A percentile compares a stretch with the other conserved stretches of the same genome.
Conservation (phyloP, 805 yeast genomes). For the Saccharomycopsis malanga region DNA sequence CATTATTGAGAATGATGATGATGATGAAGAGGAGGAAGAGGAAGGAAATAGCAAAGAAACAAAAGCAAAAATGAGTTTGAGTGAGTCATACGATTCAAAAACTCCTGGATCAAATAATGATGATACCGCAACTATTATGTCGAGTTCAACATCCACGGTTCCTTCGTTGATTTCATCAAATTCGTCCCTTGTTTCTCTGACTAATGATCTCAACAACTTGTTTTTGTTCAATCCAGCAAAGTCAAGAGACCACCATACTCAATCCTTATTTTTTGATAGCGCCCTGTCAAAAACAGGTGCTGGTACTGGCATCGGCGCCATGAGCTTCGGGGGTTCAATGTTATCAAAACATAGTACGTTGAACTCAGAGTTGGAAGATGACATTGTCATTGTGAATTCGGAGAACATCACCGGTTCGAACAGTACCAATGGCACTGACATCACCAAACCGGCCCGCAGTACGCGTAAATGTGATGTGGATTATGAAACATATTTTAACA, state of each 20-base stretch:
- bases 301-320: background rate
- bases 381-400: background rate
- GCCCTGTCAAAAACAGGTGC: too few species aligned
- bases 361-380: slow-evolving; percentile 7
- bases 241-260: background rate
- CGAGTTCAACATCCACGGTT: background rate
- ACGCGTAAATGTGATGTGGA: background rate
- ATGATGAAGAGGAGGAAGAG: slow-evolving; percentile 5
- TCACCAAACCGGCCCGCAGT: background rate
- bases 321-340: slow-evolving; percentile 1
- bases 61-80: background rate
- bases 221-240: slow-evolving; percentile 2
- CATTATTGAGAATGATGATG: slow-evolving; percentile 5
- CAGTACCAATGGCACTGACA: background rate
- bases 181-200: slow-evolving; percentile 3
- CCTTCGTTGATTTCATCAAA: slow-evolving; percentile 10
- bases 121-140: background rate
- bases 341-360: slow-evolving; percentile 7
- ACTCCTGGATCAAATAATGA: background rate
- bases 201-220: slow-evolving; percentile 5
- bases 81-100: too few species aligned
- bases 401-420: background rate
- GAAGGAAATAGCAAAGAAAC: background rate
- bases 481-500: background rate
- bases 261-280: background rate